These are phyloP conservation scores for Leptographium procerum DNA, from an alignment of 2,329 filamentous ascomycete species.

Conservation along the genomic window DNA sequence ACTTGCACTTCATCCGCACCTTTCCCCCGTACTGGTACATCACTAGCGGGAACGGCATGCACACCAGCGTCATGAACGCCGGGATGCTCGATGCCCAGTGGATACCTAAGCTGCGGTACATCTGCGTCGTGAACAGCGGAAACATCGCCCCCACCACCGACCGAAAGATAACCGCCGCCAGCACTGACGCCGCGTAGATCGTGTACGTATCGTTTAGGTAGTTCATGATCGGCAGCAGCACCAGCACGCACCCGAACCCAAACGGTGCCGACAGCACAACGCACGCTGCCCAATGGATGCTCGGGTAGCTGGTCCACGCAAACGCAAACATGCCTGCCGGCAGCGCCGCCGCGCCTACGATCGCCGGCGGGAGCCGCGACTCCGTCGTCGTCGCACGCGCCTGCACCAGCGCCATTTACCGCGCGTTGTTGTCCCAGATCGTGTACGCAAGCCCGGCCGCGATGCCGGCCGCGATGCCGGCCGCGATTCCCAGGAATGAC, in stretches of 20 bases:
- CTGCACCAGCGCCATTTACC: conserved; percentile 45
- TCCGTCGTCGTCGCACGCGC: too few relatives aligned
- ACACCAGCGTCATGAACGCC: conserved; percentile 60
- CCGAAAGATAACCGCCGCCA: conserved; percentile 61
- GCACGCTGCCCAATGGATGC: conserved; percentile 22
- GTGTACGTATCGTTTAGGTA: conserved; percentile 62
- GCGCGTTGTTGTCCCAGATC: conserved; percentile 49
- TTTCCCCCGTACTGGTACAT: too few relatives aligned
- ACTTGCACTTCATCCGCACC: too few relatives aligned
- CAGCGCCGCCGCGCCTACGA: conserved; percentile 50
- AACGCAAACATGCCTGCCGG: conserved; percentile 58
- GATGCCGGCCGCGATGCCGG: conserved; percentile 50
- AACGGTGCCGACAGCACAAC: conserved; percentile 28
- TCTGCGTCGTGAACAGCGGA: conserved; percentile 55
- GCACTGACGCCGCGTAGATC: conserved; percentile 64
- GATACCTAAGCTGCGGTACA: conserved; percentile 51
- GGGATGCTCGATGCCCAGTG: conserved; percentile 68
- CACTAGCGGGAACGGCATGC: conserved; percentile 59
- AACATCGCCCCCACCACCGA: conserved; percentile 63
- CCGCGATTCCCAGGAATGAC: conserved; percentile 56
- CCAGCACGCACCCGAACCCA: conserved; percentile 39
- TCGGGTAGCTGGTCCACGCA: conserved; percentile 50
- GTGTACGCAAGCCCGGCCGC: too few relatives aligned
- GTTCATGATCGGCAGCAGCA: conserved; percentile 55
- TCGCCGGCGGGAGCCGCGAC: conserved; percentile 48